phyloP scores from a whole-genome alignment of 495 filamentous ascomycete genomes.

The Aspergillus heteromorphus region DNA sequence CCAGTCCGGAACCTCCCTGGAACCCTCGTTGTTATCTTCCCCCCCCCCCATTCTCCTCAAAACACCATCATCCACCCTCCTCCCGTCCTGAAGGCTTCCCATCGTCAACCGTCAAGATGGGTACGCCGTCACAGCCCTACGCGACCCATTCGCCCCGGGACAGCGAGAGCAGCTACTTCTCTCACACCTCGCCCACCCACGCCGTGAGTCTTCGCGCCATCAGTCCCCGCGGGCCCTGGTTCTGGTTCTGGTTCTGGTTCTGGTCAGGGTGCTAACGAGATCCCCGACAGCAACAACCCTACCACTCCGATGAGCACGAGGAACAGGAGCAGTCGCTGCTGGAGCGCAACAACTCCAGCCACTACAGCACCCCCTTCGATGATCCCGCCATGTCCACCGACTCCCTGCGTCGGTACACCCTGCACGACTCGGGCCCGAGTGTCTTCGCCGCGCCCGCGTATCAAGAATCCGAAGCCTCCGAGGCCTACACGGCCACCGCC shows the following conservation, averaged over 20 bases:
- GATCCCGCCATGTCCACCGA: slow-evolving; percentile 63
- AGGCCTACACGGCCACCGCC: slow-evolving; percentile 14
- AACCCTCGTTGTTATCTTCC: neutral
- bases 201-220: neutral
- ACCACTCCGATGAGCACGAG: slow-evolving; percentile 22
- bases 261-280: too few species aligned
- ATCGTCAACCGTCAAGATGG: neutral
- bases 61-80: too few species aligned
- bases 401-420: slow-evolving; percentile 32
- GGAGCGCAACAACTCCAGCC: slow-evolving; percentile 48
- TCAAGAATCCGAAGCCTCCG: slow-evolving; percentile 45
- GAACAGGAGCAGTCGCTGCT: slow-evolving; percentile 27
- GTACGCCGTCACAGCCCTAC: neutral
- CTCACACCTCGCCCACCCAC: neutral
- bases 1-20: neutral
- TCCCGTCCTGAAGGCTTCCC: too few species aligned
- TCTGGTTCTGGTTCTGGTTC: too few species aligned
- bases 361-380: slow-evolving; percentile 60
- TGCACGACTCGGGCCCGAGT: slow-evolving; percentile 30
- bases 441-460: slow-evolving; percentile 43
- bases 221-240: neutral
- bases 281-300: slow-evolving; percentile 20
- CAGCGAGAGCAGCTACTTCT: slow-evolving; percentile 3
- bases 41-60: neutral
- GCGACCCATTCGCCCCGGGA: neutral